Conservation (phyloP, 208 protist species). For the Acanthamoeba castellanii region DNA sequence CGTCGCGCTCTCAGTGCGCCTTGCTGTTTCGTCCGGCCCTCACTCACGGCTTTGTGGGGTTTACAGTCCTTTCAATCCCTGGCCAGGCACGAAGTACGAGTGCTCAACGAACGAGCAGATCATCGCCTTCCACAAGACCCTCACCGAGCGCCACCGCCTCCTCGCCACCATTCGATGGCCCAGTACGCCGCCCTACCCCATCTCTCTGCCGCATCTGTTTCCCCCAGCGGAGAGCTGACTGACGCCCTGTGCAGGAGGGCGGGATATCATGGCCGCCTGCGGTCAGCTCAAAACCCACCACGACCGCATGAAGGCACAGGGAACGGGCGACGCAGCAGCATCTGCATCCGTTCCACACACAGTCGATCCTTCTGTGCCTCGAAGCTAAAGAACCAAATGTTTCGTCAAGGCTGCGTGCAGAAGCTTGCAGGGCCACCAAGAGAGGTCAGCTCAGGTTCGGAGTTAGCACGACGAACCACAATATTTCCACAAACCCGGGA, state of each 20-base stretch:
- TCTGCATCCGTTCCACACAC: no score
- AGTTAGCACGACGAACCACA: no score
- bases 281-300: conserved; percentile 59
- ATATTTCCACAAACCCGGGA: no score
- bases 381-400: no score
- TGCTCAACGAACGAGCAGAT: conserved; percentile 8
- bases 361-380: no score
- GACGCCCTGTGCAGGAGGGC: neutral
- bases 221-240: neutral
- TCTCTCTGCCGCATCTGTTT: neutral
- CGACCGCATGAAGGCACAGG: neutral
- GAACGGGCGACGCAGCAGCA: no score
- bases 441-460: no score
- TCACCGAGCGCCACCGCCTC: neutral
- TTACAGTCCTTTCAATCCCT: conserved; percentile 64
- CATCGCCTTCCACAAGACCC: conserved; percentile 50
- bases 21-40: neutral
- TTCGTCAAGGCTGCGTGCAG: no score
- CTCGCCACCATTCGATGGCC: conserved; percentile 42
- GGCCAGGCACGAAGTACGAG: conserved; percentile 51
- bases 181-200: neutral
- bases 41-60: no score
- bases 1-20: neutral
- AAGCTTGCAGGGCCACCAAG: no score
- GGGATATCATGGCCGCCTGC: conserved; percentile 71